Evolutionary conservation across 306 rosid genomes (phyloP), one percentile per base, ranked within the genome.

Genomic region (Prunus davidiana): DNA sequence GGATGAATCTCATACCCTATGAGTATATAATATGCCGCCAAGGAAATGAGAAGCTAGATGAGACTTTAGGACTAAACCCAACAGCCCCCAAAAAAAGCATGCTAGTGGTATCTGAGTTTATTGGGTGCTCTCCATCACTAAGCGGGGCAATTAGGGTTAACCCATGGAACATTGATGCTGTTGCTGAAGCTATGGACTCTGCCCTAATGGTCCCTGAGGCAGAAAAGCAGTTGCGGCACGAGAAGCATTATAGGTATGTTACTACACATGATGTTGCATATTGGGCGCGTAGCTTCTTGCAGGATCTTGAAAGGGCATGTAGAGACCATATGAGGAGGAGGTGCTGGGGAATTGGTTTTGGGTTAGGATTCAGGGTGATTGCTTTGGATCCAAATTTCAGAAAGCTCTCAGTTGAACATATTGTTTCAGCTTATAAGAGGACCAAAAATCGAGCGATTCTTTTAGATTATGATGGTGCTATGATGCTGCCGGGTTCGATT

Each of bases 301-400:
- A 89, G 86, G 98, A 93, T 84, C 85, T 93, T 46, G 96, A 88
- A 67, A 84, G 98, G 85, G 90, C 98, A 3, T 93, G 98, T 30
- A 83, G 87, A 71, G 98, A 93, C 79, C 98, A 93, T 79, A 66
- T 86, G 45, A 82, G 91, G 85, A 88, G 96, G 78, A 84, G 98
- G 78, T 93, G 96, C 78, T 93, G 98, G 98, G 98, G 98, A 7
- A 93, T 93, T 67, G 96, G 96, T 68, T 93, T 93, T 67, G 96
- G 98, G 64, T 85, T 93, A 75, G 98, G 98, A 15, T 93, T 93
- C 72, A 84, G 98, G 72, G 98, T 93, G 9, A 88, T 93, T 19
- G 96, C 96, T 5, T 83, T 93, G 84, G 98, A 90, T 82, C 96
- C 98, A 3, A 91, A 89, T 87, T 90, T 93, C 72, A 79, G 89